Evolutionary conservation across 106 monocot species (phyloP).

Genomic region (Apostasia shenzhenica): DNA sequence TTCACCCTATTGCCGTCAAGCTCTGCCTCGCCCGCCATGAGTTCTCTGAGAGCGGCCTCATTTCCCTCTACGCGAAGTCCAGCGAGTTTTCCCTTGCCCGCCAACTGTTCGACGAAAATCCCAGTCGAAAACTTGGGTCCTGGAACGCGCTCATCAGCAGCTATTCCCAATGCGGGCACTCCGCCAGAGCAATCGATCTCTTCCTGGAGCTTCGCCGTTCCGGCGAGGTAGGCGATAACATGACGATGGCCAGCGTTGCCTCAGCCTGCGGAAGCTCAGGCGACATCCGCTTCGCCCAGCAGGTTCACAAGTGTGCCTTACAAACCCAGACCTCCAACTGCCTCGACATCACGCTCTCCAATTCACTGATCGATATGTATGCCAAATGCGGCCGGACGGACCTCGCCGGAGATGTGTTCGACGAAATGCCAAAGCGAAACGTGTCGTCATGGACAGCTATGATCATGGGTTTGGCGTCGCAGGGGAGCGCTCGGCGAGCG

Average conservation of each 20-base stretch:
- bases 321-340: constrained; percentile 19
- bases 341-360: constrained; percentile 24
- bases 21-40: constrained; percentile 22
- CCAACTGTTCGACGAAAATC: constrained; percentile 58
- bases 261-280: constrained; percentile 61
- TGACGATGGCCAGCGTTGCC: constrained; percentile 59
- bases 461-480: constrained; percentile 41
- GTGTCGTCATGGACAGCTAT: constrained; percentile 77
- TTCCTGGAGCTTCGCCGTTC: constrained; percentile 33
- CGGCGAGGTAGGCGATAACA: constrained; percentile 34
- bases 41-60: constrained; percentile 58
- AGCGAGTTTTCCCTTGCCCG: constrained; percentile 41
- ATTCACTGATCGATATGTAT: constrained; percentile 69
- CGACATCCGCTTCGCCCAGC: constrained; percentile 30
- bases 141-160: constrained; percentile 70
- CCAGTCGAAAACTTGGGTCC: constrained; percentile 37
- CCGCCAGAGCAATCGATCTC: constrained; percentile 20
- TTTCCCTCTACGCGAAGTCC: constrained; percentile 41
- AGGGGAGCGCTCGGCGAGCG: constrained; percentile 36
- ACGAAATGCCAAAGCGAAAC: constrained; percentile 21
- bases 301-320: constrained; percentile 44
- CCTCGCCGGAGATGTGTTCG: constrained; percentile 40
- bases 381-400: constrained; percentile 70
- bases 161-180: constrained; percentile 31
- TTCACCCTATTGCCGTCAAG: constrained; percentile 42